Evolutionary conservation across 1,284 basidiomycete genomes (phyloP).

Genomic region (Gomphus bonarii): DNA sequence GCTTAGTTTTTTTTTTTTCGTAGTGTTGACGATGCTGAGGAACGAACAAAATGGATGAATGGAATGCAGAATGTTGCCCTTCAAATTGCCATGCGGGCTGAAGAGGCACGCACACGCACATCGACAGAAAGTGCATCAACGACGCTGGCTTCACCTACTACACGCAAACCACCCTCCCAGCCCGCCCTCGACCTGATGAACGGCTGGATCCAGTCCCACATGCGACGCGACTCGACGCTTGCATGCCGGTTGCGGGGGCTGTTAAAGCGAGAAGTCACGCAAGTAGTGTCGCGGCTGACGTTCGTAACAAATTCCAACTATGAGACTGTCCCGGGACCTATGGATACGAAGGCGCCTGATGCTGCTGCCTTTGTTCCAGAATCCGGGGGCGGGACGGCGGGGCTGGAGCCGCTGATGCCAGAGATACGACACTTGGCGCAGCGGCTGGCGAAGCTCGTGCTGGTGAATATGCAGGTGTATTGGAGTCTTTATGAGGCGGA

Average conservation of each 20-base stretch:
- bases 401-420: constrained; percentile 58
- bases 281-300: constrained; percentile 7
- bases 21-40: constrained; percentile 12
- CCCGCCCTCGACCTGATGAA: constrained; percentile 45
- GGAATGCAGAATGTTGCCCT: constrained; percentile 51
- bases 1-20: constrained; percentile 15
- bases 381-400: constrained; percentile 29
- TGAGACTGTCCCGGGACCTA: not conserved
- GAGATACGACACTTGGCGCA: constrained; percentile 61
- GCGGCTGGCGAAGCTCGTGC: constrained; percentile 55
- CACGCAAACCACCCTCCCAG: constrained; percentile 15
- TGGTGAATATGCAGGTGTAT: constrained; percentile 66
- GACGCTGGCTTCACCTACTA: not conserved
- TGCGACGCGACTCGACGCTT: constrained; percentile 26
- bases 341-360: not conserved
- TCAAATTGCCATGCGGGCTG: constrained; percentile 56
- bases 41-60: constrained; percentile 34
- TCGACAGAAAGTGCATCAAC: not conserved
- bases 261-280: constrained; percentile 2
- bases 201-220: constrained; percentile 53
- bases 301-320: not conserved
- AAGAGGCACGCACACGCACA: constrained; percentile 26
- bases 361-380: constrained; percentile 14
- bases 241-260: not conserved
- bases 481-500: constrained; percentile 61